A percentile compares a stretch with the other conserved stretches of the same genome.
phyloP scores from a whole-genome alignment of 139 green algal species.

The Deuterostichococcus epilithicus region DNA sequence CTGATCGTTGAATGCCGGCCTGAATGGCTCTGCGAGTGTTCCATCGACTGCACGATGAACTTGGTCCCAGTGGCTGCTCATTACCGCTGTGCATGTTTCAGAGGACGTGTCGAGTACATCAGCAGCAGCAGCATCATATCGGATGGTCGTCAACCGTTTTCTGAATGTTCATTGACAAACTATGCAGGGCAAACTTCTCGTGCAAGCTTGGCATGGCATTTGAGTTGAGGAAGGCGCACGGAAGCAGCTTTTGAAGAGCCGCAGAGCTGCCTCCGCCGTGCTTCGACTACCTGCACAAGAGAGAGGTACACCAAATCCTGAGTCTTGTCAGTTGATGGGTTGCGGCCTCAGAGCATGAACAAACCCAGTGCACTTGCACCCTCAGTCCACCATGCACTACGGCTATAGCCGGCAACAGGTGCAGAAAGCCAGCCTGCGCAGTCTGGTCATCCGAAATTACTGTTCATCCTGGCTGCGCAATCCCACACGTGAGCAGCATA shows the following conservation, averaged over 20 bases:
- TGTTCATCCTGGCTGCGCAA: no score
- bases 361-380: no score
- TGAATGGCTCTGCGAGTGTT: neutral
- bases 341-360: no score
- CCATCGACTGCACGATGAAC: neutral
- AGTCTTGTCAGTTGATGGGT: no score
- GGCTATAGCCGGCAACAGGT: no score
- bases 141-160: neutral
- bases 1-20: neutral
- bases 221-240: slow-evolving; percentile 20
- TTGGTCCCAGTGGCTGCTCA: neutral
- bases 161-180: neutral
- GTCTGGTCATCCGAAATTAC: no score
- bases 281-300: slow-evolving; percentile 27
- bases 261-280: slow-evolving; percentile 31
- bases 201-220: no score
- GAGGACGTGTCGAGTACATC: neutral
- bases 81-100: neutral
- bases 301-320: no score
- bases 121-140: neutral
- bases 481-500: no score
- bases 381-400: no score
- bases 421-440: no score
- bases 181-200: neutral
- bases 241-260: slow-evolving; percentile 49